phyloP scores from a whole-genome alignment of 139 green algal genomes.

The Eudorina sp. region DNA sequence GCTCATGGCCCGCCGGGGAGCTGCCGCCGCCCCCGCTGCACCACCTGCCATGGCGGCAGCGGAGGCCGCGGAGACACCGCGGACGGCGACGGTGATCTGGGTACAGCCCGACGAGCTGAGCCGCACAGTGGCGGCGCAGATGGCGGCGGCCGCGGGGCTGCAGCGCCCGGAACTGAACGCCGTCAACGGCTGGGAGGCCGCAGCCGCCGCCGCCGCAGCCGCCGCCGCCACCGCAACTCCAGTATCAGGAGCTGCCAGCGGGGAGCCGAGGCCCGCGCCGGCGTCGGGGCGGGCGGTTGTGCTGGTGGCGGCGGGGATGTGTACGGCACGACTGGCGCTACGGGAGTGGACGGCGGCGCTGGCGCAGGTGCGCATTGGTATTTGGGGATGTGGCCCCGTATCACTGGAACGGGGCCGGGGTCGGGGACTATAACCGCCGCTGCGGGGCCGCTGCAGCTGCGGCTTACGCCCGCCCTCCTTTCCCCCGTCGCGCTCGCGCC shows the following conservation, averaged over 20 bases:
- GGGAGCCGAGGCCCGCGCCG: not conserved
- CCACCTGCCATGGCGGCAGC: not conserved
- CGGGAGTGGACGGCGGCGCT: conserved; percentile 19
- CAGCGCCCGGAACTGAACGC: not conserved
- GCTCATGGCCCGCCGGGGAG: not conserved
- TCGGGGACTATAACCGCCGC: too few species aligned
- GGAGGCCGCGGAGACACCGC: not conserved
- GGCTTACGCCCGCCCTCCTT: too few species aligned
- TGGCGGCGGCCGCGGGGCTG: conserved; percentile 30
- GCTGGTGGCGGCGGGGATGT: conserved; percentile 4
- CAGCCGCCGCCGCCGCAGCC: not conserved
- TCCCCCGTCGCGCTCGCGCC: too few species aligned
- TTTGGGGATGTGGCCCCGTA: not conserved
- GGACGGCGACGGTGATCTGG: not conserved
- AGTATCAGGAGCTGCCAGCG: not conserved
- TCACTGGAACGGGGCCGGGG: too few species aligned
- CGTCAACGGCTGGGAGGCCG: not conserved
- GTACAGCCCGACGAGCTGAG: conserved; percentile 26
- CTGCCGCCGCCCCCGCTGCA: not conserved
- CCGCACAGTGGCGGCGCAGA: conserved; percentile 1
- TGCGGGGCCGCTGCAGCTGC: too few species aligned
- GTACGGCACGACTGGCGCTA: conserved; percentile 10
- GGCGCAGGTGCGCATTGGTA: not conserved
- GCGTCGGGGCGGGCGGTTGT: not conserved
- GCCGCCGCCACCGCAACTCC: not conserved